A percentile compares a stretch with the other conserved stretches of the same genome.
Evolutionary conservation across 495 filamentous ascomycete genomes (phyloP).

Genomic region (Hypomontagnella submonticulosa): DNA sequence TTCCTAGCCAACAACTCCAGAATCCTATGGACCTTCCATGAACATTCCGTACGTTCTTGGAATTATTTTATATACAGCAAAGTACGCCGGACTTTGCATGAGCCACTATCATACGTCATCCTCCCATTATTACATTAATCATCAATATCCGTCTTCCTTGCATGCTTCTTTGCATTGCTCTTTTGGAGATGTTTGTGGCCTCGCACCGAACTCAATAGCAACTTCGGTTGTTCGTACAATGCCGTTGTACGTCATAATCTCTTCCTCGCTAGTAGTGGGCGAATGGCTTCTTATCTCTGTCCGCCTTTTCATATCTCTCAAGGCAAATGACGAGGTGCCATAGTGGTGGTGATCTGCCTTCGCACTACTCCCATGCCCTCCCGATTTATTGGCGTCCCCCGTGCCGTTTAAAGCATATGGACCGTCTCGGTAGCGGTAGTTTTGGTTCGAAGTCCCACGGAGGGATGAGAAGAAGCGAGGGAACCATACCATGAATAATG

Average conservation of each 20-base stretch:
- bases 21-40: neutral
- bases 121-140: slow-evolving; percentile 18
- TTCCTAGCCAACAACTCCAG: no score
- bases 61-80: slow-evolving; percentile 15
- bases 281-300: slow-evolving; percentile 54
- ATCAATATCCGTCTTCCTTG: neutral
- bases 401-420: slow-evolving; percentile 27
- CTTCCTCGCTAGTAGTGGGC: slow-evolving; percentile 55
- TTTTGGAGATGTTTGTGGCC: slow-evolving; percentile 13
- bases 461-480: slow-evolving; percentile 48
- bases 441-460: slow-evolving; percentile 32
- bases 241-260: slow-evolving; percentile 58
- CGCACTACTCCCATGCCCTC: slow-evolving; percentile 11
- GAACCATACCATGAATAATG: slow-evolving; percentile 57
- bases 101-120: neutral
- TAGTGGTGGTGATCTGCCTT: slow-evolving; percentile 32
- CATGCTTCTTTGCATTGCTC: slow-evolving; percentile 5
- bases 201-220: slow-evolving; percentile 31
- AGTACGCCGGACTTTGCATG: slow-evolving; percentile 7
- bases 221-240: slow-evolving; percentile 57
- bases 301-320: slow-evolving; percentile 42
- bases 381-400: slow-evolving; percentile 38
- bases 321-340: slow-evolving; percentile 43
- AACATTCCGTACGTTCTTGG: neutral
- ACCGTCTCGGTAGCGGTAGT: slow-evolving; percentile 34